Base-by-base conservation (phyloP, 768 basidiomycete genomes). In the Pleurotus ostreatus region DNA sequence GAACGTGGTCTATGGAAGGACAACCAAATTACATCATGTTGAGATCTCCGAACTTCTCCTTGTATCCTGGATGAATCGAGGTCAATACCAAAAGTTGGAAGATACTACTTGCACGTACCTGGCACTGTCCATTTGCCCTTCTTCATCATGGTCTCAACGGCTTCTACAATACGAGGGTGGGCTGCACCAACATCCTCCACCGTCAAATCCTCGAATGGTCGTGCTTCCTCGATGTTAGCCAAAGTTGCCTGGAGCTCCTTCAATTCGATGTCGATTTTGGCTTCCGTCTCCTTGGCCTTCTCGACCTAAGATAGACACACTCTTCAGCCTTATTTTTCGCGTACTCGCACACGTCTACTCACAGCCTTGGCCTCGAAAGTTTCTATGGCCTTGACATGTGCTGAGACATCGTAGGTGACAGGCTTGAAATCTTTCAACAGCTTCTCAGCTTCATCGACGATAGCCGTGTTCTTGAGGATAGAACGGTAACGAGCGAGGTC, bases 121-220 rank as follows among this genome's bases (percentile, higher is more conserved):
- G 96, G 96, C 57, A 98, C 95, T 66, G 89, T 93, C 89, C 93
- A 97, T 78, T 98, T 97, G 73, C 95, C 95, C 78, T 98, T 94
- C 83, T 89, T 86, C 61, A 98, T 72, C 94, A 97, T 96, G 62
- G 80, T 89, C 76, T 98, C 93, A 58, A 97, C 92, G 43, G 89
- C 85, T 73, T 97, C 86, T 39, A 79, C 76, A 71, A 98, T 86
- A 71, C 92, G 92, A 15, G 97, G 97, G 73, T 97, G 89, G 22
- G 96, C 96, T 59, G 86, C 80, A 62, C 87, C 86, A 63, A 98
- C 91, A 59, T 99, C 96, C 66, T 89, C 86, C 60, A 86, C 79
- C 37, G 94, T 95, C 62, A 99, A 81, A 65, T 98, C 92, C 69
- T 98, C 94, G 75, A 99, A 97, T 6, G 96, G 92, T 74, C 97